Conservation (phyloP, 352 stramenopile species). For the Phytophthora tentaculata region DNA sequence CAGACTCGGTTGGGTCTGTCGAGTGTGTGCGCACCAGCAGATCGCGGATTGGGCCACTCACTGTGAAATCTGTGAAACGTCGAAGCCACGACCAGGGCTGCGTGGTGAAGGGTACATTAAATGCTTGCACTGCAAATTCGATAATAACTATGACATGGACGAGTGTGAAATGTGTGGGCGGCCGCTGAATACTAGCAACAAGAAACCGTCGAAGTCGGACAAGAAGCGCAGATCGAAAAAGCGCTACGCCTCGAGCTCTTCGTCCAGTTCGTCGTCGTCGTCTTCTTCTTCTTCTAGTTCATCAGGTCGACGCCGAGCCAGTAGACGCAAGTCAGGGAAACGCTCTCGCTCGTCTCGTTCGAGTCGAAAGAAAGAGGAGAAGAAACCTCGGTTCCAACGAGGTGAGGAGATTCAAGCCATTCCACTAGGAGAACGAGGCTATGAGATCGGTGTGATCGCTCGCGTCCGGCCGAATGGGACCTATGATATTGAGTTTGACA, state of each 20-base stretch:
- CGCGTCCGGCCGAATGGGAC: constrained; percentile 54
- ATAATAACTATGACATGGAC: constrained; percentile 79
- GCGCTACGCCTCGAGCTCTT: constrained; percentile 45
- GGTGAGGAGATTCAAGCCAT: constrained; percentile 74
- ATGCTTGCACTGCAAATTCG: constrained; percentile 72
- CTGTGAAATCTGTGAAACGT: constrained; percentile 77
- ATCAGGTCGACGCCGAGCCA: constrained; percentile 35
- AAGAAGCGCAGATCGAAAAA: constrained; percentile 50
- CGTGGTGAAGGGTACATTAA: constrained; percentile 62
- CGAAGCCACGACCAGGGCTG: constrained; percentile 54
- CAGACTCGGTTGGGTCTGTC: constrained; percentile 67
- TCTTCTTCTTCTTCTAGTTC: constrained; percentile 34
- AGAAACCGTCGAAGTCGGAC: constrained; percentile 32
- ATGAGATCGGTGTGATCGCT: constrained; percentile 58
- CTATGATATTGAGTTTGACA: constrained; percentile 80
- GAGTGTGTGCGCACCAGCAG: constrained; percentile 73
- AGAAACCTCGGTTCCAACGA: constrained; percentile 46
- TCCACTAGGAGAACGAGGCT: constrained; percentile 50
- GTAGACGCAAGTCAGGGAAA: constrained; percentile 39
- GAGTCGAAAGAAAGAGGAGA: constrained; percentile 30
- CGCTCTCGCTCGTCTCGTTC: constrained; percentile 30
- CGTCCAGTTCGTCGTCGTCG: constrained; percentile 36
- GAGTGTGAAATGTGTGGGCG: constrained; percentile 74
- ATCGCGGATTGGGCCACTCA: constrained; percentile 72
- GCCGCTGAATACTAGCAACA: constrained; percentile 40